Percentiles rank a stretch among this genome's conserved stretches.
Conservation (phyloP, 495 filamentous ascomycete species). For the Penicillium macrosclerotiorum region DNA sequence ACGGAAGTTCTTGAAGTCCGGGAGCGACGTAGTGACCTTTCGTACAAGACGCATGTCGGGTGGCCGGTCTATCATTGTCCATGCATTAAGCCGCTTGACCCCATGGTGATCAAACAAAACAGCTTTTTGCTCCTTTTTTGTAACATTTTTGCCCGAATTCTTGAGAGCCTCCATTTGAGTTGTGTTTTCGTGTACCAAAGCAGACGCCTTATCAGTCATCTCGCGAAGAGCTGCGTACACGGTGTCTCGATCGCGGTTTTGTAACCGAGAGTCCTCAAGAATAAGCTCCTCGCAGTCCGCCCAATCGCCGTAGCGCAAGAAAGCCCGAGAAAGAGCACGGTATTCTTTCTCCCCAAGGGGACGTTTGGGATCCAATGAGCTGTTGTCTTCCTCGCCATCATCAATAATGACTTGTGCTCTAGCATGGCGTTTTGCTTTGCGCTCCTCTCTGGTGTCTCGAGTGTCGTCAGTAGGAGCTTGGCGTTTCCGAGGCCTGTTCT, state of each 20-base stretch:
- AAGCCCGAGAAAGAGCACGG: slow-evolving; percentile 82
- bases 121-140: slow-evolving; percentile 96
- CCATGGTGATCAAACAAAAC: slow-evolving; percentile 90
- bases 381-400: slow-evolving; percentile 57
- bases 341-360: slow-evolving; percentile 88
- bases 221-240: slow-evolving; percentile 68
- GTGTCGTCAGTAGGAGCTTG: slow-evolving; percentile 66
- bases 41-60: slow-evolving; percentile 82
- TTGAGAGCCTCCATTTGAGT: slow-evolving; percentile 58
- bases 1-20: slow-evolving; percentile 74
- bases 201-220: slow-evolving; percentile 67
- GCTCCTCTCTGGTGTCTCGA: slow-evolving; percentile 75
- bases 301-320: slow-evolving; percentile 83
- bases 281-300: slow-evolving; percentile 84
- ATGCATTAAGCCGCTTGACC: slow-evolving; percentile 90
- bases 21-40: slow-evolving; percentile 59
- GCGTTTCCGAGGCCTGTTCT: slow-evolving; percentile 83
- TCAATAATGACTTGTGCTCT: slow-evolving; percentile 68
- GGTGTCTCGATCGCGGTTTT: slow-evolving; percentile 73
- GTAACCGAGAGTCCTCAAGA: slow-evolving; percentile 77
- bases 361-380: slow-evolving; percentile 73
- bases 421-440: slow-evolving; percentile 88
- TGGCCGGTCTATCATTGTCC: slow-evolving; percentile 86
- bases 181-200: slow-evolving; percentile 67
- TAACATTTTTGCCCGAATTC: slow-evolving; percentile 68